phyloP scores from a whole-genome alignment of 768 basidiomycete species.

The Dictyophora rubrovolvata region DNA sequence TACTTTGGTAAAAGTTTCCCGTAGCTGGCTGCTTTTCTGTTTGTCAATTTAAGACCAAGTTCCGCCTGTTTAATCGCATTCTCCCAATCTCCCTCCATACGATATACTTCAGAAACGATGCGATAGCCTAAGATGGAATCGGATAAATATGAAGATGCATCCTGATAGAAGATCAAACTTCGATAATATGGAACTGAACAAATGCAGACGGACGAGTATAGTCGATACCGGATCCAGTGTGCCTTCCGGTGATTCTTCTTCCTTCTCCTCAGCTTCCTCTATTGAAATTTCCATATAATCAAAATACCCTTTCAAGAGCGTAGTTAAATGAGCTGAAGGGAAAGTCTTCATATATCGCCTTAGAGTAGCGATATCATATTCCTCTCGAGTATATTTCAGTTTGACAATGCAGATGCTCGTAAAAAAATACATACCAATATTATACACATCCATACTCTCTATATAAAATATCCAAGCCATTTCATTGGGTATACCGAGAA shows the following conservation, averaged over 20 bases:
- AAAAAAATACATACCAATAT: conserved; percentile 41
- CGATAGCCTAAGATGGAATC: conserved; percentile 60
- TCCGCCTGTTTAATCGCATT: conserved; percentile 65
- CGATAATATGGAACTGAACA: neutral
- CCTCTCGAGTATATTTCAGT: conserved; percentile 31
- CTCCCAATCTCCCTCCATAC: conserved; percentile 60
- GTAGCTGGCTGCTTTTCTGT: conserved; percentile 42
- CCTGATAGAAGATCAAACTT: conserved; percentile 28
- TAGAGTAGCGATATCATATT: conserved; percentile 48
- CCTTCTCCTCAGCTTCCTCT: conserved; percentile 17
- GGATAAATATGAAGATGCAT: conserved; percentile 37
- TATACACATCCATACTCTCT: conserved; percentile 61
- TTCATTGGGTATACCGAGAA: conserved; percentile 69
- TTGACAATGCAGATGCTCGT: neutral
- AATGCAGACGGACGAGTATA: conserved; percentile 44
- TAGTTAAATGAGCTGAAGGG: conserved; percentile 45
- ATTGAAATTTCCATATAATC: conserved; percentile 40
- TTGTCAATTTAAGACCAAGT: conserved; percentile 50
- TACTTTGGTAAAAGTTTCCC: conserved; percentile 46
- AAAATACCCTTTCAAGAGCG: conserved; percentile 59
- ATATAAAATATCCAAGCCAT: conserved; percentile 73
- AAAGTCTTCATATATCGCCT: conserved; percentile 57
- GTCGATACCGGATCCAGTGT: conserved; percentile 50
- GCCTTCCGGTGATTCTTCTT: conserved; percentile 21
- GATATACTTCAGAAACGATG: conserved; percentile 54